A percentile compares a stretch with the other conserved stretches of the same genome.
These are phyloP conservation scores for Ogataea henricii DNA, from an alignment of 805 yeast genomes.

Conservation along the genomic window DNA sequence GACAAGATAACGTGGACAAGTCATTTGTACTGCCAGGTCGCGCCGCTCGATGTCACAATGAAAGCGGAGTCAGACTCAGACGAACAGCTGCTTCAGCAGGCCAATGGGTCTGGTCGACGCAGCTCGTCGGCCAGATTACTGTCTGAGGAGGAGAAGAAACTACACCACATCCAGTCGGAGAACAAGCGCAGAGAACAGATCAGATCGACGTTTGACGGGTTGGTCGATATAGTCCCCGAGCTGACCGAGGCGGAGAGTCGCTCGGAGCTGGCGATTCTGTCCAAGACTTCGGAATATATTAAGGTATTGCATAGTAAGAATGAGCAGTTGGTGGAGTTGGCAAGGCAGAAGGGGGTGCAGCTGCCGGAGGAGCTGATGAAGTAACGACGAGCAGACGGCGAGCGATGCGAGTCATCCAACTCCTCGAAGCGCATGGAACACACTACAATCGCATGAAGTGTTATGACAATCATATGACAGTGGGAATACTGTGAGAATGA, in stretches of 20 bases:
- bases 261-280: conserved; percentile 75
- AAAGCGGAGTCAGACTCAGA: neutral
- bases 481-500: too few species aligned
- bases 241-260: conserved; percentile 69
- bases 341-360: conserved; percentile 39
- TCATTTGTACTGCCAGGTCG: too few species aligned
- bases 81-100: neutral
- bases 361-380: conserved; percentile 40
- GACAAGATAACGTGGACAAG: too few species aligned
- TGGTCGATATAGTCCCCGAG: conserved; percentile 76
- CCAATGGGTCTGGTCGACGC: neutral
- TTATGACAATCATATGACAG: too few species aligned
- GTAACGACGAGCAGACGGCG: conserved; percentile 1
- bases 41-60: neutral
- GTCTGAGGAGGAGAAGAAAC: conserved; percentile 36
- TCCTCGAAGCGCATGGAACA: too few species aligned
- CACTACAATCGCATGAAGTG: too few species aligned
- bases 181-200: conserved; percentile 86
- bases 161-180: conserved; percentile 53
- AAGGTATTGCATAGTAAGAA: conserved; percentile 53
- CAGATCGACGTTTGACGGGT: conserved; percentile 74
- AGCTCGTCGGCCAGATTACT: conserved; percentile 19
- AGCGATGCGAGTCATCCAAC: neutral
- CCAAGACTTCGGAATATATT: conserved; percentile 56
- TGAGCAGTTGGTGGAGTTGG: conserved; percentile 41